A percentile compares a stretch with the other conserved stretches of the same genome.
Evolutionary conservation across 164 flowering plant species (phyloP).

Genomic region (Stephania yunnanensis): DNA sequence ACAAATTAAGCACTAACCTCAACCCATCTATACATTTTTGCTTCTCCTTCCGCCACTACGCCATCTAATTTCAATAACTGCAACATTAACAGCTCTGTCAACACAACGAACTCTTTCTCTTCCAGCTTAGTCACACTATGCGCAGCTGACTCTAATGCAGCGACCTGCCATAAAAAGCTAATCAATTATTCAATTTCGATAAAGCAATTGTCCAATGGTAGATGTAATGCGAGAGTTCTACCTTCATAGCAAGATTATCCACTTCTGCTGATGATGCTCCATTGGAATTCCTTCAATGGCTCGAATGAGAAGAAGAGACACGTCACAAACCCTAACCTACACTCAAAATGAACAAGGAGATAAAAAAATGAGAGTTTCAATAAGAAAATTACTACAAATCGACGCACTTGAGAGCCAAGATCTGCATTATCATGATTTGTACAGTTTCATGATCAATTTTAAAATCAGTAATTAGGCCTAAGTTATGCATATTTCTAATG

Average conservation of each 20-base stretch:
- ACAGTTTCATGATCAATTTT: too few species aligned
- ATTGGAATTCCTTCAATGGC: constrained; percentile 26
- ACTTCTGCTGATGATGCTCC: constrained; percentile 41
- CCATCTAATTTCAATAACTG: constrained; percentile 7
- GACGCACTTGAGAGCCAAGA: too few species aligned
- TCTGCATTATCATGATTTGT: too few species aligned
- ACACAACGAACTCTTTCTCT: constrained; percentile 5
- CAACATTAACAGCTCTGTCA: constrained; percentile 8
- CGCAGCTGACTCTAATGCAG: background rate
- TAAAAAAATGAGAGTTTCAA: too few species aligned
- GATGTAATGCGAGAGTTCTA: constrained; percentile 8
- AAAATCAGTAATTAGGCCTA: too few species aligned
- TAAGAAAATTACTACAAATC: too few species aligned
- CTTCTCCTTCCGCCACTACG: background rate
- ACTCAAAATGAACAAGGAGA: too few species aligned
- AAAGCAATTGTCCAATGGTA: background rate
- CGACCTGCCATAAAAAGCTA: background rate
- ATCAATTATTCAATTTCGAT: background rate
- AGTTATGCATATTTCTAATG: too few species aligned
- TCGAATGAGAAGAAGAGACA: too few species aligned
- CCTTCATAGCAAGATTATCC: constrained; percentile 61
- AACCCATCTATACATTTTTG: background rate
- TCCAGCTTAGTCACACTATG: constrained; percentile 1
- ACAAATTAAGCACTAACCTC: background rate
- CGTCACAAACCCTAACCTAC: too few species aligned